Conservation (phyloP, 129 eudicot genomes). For the Escallonia rubra region DNA sequence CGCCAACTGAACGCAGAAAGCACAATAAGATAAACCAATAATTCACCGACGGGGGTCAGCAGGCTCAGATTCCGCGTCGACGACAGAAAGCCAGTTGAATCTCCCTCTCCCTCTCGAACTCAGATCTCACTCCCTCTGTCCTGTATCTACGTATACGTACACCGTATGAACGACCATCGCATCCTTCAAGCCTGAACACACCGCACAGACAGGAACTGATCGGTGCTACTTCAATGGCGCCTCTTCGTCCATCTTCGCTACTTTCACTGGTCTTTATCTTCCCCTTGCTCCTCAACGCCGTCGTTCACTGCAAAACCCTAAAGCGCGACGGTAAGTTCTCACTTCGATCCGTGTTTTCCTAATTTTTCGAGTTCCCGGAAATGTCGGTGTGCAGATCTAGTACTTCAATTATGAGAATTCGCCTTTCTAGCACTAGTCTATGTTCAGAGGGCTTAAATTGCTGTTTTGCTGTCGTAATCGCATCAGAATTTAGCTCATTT, state of each 20-base stretch:
- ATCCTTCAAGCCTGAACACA: neutral
- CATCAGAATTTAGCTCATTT: neutral
- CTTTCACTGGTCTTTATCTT: constrained; percentile 21
- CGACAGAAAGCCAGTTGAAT: too few species aligned
- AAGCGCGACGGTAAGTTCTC: constrained; percentile 72
- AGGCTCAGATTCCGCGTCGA: too few species aligned
- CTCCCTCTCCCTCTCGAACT: too few species aligned
- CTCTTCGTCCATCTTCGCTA: constrained; percentile 17
- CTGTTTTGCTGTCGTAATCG: constrained; percentile 12
- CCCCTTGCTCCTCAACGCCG: constrained; percentile 28
- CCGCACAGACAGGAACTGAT: neutral
- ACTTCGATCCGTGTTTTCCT: neutral
- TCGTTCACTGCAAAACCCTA: constrained; percentile 71
- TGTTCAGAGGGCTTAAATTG: neutral
- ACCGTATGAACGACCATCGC: too few species aligned
- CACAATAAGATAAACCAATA: too few species aligned
- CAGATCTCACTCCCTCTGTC: neutral
- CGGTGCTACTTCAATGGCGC: constrained; percentile 18
- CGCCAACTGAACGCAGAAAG: too few species aligned
- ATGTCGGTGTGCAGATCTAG: neutral
- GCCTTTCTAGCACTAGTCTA: constrained; percentile 2
- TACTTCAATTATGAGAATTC: neutral
- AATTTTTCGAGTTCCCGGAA: neutral
- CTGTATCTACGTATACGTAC: too few species aligned
- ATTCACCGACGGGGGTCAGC: too few species aligned